Percentiles rank a stretch among this genome's conserved stretches.
Conservation (phyloP, 2,329 filamentous ascomycete species). For the Epichloe gansuensis region DNA sequence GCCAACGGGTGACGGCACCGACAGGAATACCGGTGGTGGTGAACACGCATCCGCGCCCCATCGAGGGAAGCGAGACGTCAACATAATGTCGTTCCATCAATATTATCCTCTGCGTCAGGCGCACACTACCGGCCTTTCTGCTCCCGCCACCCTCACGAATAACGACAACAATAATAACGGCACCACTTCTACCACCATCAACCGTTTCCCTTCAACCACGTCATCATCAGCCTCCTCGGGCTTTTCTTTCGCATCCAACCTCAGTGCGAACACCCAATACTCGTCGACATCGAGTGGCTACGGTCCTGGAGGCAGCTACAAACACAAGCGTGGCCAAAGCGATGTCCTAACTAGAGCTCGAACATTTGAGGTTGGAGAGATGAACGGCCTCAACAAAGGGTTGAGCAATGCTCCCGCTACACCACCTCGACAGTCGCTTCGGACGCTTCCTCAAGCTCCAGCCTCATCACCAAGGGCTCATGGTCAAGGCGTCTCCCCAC, state of each 20-base stretch:
- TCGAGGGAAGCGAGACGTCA: constrained; percentile 13
- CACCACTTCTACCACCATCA: constrained; percentile 30
- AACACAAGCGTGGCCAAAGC: constrained; percentile 64
- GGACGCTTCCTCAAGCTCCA: constrained; percentile 59
- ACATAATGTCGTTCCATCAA: constrained; percentile 42
- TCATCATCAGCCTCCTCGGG: constrained; percentile 61
- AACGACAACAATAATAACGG: constrained; percentile 23
- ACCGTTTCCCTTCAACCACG: constrained; percentile 55
- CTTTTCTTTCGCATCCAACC: constrained; percentile 49
- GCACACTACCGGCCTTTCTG: constrained; percentile 31
- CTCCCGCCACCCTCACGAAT: constrained; percentile 1
- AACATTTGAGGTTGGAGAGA: constrained; percentile 32
- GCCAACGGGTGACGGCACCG: not conserved
- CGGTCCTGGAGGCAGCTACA: constrained; percentile 24
- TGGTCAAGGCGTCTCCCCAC: constrained; percentile 14
- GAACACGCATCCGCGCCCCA: constrained; percentile 4
- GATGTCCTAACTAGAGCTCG: constrained; percentile 49
- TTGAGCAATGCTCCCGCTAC: constrained; percentile 58
- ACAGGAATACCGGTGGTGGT: not conserved
- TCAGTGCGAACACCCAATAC: constrained; percentile 48
- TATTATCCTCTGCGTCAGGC: constrained; percentile 48
- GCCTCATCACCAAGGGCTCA: constrained; percentile 31
- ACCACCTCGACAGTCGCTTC: constrained; percentile 64
- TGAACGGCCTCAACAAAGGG: constrained; percentile 28
- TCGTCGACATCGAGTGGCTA: constrained; percentile 58